phyloP scores from a whole-genome alignment of 306 rosid genomes.

The Citrullus amarus region DNA sequence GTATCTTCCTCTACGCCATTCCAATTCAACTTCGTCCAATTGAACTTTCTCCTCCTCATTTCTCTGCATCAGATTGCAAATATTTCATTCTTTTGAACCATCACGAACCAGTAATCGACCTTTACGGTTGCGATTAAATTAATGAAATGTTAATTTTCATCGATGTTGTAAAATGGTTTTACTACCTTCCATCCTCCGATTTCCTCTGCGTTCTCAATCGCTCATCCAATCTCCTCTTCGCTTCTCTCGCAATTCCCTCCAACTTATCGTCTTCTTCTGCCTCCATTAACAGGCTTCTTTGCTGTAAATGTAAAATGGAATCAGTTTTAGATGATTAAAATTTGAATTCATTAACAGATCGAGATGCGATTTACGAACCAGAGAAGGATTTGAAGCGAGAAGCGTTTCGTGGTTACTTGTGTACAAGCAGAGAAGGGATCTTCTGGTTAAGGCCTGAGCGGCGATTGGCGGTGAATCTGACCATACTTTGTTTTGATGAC shows the following conservation, averaged over 20 bases:
- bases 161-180: background rate
- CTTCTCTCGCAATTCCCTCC: constrained; percentile 49
- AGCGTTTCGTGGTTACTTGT: constrained; percentile 36
- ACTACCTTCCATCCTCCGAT: constrained; percentile 17
- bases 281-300: constrained; percentile 21
- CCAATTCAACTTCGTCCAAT: background rate
- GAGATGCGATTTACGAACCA: constrained; percentile 16
- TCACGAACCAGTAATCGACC: background rate
- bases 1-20: background rate
- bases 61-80: background rate
- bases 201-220: constrained; percentile 30
- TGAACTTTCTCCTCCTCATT: background rate
- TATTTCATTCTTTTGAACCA: background rate
- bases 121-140: too few relatives aligned
- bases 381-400: constrained; percentile 19
- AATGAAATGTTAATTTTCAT: background rate
- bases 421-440: constrained; percentile 50
- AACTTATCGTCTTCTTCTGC: constrained; percentile 34
- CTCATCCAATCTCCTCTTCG: constrained; percentile 65
- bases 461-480: constrained; percentile 21
- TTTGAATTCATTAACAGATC: background rate
- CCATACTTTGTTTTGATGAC: constrained; percentile 24
- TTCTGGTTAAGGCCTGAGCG: constrained; percentile 24
- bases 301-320: constrained; percentile 8
- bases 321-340: too few relatives aligned